A percentile compares a stretch with the other conserved stretches of the same genome.
phyloP scores from a whole-genome alignment of 108 stramenopile species.

The Conticribra guillardii region DNA sequence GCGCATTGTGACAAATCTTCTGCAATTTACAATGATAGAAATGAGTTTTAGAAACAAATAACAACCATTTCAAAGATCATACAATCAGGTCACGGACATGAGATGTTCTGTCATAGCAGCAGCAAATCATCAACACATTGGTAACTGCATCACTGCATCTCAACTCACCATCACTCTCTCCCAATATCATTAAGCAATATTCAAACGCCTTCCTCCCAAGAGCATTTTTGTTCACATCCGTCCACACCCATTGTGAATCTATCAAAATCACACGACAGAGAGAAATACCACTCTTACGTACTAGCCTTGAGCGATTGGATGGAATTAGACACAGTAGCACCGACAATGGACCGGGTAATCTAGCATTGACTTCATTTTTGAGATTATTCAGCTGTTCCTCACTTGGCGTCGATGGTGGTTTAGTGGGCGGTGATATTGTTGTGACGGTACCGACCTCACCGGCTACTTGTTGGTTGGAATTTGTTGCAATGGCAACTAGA shows the following conservation, averaged over 20 bases:
- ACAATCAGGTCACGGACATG: not conserved
- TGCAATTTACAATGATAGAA: not conserved
- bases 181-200: constrained; percentile 37
- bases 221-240: constrained; percentile 8
- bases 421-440: not conserved
- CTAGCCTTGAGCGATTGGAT: constrained; percentile 15
- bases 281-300: constrained; percentile 33
- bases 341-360: constrained; percentile 45
- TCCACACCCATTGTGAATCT: constrained; percentile 42
- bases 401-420: not conserved
- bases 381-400: not conserved
- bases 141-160: too few relatives aligned
- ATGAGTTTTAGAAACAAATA: not conserved
- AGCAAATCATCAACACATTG: too few relatives aligned
- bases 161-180: constrained; percentile 22
- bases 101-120: not conserved
- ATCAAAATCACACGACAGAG: constrained; percentile 36
- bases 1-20: constrained; percentile 7
- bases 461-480: constrained; percentile 5
- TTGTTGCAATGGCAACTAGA: constrained; percentile 18
- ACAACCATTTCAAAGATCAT: too few relatives aligned
- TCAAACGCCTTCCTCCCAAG: constrained; percentile 43
- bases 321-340: constrained; percentile 37
- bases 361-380: constrained; percentile 43
- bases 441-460: not conserved